Conservation (phyloP, 371 early-diverging fungal species). For the Mucor mucedo region DNA sequence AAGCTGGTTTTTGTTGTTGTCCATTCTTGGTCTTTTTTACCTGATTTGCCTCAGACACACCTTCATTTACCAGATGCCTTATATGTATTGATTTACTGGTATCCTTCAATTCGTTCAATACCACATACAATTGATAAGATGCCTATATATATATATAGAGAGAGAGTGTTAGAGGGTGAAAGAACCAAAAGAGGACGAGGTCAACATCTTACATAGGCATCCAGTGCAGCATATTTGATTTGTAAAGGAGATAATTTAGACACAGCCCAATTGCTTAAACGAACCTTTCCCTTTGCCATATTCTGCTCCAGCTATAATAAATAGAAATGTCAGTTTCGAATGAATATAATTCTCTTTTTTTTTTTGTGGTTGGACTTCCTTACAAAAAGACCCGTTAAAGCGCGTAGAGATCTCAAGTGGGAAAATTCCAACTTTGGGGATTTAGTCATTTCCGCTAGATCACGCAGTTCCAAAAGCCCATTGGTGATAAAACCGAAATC, state of each 20-base stretch:
- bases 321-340: neutral
- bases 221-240: slow-evolving; percentile 61
- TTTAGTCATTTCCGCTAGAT: slow-evolving; percentile 36
- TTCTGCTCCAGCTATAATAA: slow-evolving; percentile 47
- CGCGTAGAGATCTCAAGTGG: slow-evolving; percentile 42
- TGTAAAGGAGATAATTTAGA: slow-evolving; percentile 36
- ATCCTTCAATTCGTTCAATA: slow-evolving; percentile 4
- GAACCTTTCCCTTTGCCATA: slow-evolving; percentile 47
- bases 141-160: slow-evolving; percentile 21
- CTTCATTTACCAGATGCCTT: slow-evolving; percentile 17
- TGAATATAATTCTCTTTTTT: neutral
- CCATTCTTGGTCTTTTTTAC: neutral
- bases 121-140: slow-evolving; percentile 22
- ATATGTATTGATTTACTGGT: neutral
- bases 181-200: neutral
- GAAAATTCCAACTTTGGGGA: slow-evolving; percentile 29
- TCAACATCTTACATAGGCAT: slow-evolving; percentile 52
- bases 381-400: slow-evolving; percentile 53
- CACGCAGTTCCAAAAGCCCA: slow-evolving; percentile 56
- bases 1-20: neutral
- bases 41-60: neutral
- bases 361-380: slow-evolving; percentile 9
- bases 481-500: slow-evolving; percentile 59
- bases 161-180: neutral
- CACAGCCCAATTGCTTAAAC: slow-evolving; percentile 58